Conservation (phyloP, 1,284 basidiomycete genomes). For the Naganishia albida region DNA sequence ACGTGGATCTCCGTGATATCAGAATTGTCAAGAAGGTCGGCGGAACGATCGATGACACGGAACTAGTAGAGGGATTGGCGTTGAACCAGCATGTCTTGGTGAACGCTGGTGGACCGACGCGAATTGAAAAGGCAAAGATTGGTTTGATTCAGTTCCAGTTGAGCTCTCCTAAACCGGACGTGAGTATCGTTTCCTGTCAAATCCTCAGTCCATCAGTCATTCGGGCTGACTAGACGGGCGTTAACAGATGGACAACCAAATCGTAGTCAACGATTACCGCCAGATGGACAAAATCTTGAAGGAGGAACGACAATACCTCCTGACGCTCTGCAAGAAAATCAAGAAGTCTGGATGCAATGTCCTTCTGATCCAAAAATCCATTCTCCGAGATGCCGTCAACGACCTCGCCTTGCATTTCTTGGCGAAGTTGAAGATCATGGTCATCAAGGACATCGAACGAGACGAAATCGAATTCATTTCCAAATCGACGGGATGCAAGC, state of each 20-base stretch:
- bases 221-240: background rate
- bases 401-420: conserved; percentile 98
- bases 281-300: conserved; percentile 99
- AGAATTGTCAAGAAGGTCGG: conserved; percentile 96
- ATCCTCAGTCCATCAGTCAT: background rate
- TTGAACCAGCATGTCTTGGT: conserved; percentile 92
- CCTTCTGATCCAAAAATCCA: conserved; percentile 97
- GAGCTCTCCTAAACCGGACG: conserved; percentile 95
- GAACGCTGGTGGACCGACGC: conserved; percentile 86
- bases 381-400: conserved; percentile 96
- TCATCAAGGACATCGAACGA: conserved; percentile 96
- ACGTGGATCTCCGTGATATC: conserved; percentile 95
- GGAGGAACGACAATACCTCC: conserved; percentile 95
- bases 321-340: conserved; percentile 99
- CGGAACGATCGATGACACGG: conserved; percentile 98
- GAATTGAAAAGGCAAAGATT: conserved; percentile 98
- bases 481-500: conserved; percentile 92
- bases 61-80: conserved; percentile 93
- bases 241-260: conserved; percentile 96
- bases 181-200: conserved; percentile 56
- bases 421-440: conserved; percentile 94
- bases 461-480: conserved; percentile 98
- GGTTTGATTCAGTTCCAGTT: conserved; percentile 98
- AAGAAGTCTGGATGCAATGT: conserved; percentile 99
- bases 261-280: conserved; percentile 98